Evolutionary conservation across 2,329 filamentous ascomycete genomes (phyloP), one percentile per base, ranked within the genome.

Genomic region (Pseudodiploospora longispora): DNA sequence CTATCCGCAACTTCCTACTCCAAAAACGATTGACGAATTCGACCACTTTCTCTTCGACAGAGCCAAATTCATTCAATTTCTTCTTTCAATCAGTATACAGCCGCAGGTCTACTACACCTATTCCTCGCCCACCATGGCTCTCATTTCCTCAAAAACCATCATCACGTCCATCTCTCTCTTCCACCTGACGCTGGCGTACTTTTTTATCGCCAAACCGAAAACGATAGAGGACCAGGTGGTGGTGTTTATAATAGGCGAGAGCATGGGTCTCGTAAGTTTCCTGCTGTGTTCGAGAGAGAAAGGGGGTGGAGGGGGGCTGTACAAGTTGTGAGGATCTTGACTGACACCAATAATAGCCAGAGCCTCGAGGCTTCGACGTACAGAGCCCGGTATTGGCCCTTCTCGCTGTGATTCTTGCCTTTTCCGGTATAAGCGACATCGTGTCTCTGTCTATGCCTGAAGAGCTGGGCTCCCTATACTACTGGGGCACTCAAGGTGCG

Each of bases 151-250:
- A 48, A 84, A 78, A 59, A 87, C 83, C 6, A 83, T 95, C 63
- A 83, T 96, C 55, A 84, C 86, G 55, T 83, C 81, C 42, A 70
- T 95, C 54, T 85, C 85, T 54, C 76, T 95, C 60, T 88, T 93
- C 70, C 87, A 95, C 67, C 66, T 95, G 52, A 87, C 86, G 5
- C 71, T 93, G 40, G 88, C 83, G 56, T 89, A 83, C 66, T 87
- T 93, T 70, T 84, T 96, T 68, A 74, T 94, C 56, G 83, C 79
- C 36, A 82, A 75, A 47, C 90, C 90, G 5, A 68, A 70, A 49
- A 73, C 77, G 36, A 74, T 96, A 55, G 80, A 85, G 40, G 83
- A 91, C 59, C 87, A 94, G 57, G 81, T 83, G 42, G 64, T 95
- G 27, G 86, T 95, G 39, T 87, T 80, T 54, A 76, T 95, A 30